Percentiles rank a stretch among this genome's conserved stretches.
Evolutionary conservation across 169 alveolate genomes (phyloP).

Genomic region (Plasmodium falciparum): DNA sequence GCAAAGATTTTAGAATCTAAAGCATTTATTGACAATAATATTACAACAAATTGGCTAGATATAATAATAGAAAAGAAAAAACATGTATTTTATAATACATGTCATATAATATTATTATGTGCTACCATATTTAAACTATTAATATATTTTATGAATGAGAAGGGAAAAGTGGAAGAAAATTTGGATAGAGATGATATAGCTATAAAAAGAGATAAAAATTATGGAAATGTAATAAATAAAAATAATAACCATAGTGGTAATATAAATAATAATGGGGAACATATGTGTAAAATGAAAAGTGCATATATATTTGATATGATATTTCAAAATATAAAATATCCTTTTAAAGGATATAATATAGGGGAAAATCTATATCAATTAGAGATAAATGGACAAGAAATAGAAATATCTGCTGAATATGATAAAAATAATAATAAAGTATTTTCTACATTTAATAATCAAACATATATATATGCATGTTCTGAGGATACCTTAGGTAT

Average conservation of each 20-base stretch:
- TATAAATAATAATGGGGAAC: neutral
- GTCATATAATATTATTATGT: slow-evolving; percentile 63
- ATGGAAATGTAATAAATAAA: neutral
- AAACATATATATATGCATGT: slow-evolving; percentile 64
- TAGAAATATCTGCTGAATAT: slow-evolving; percentile 64
- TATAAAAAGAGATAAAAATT: slow-evolving; percentile 13
- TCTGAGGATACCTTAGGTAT: slow-evolving; percentile 65
- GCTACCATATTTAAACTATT: slow-evolving; percentile 63
- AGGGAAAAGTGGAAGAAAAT: slow-evolving; percentile 26
- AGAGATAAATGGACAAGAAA: slow-evolving; percentile 51
- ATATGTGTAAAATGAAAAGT: slow-evolving; percentile 18
- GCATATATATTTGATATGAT: slow-evolving; percentile 25
- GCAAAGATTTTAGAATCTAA: slow-evolving; percentile 83
- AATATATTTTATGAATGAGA: slow-evolving; percentile 48
- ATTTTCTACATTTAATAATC: slow-evolving; percentile 49
- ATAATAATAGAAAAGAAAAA: slow-evolving; percentile 51
- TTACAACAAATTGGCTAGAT: slow-evolving; percentile 76
- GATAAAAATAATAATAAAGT: slow-evolving; percentile 64
- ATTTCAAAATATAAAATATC: slow-evolving; percentile 59
- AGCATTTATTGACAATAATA: slow-evolving; percentile 79
- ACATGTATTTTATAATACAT: slow-evolving; percentile 32
- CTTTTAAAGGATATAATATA: slow-evolving; percentile 49
- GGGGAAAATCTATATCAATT: slow-evolving; percentile 67
- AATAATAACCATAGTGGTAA: neutral
- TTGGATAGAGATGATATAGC: slow-evolving; percentile 67